Percentiles rank a stretch among this genome's conserved stretches.
Conservation (phyloP, 1,139 yeast genomes). For the Geotrichum australiense region DNA sequence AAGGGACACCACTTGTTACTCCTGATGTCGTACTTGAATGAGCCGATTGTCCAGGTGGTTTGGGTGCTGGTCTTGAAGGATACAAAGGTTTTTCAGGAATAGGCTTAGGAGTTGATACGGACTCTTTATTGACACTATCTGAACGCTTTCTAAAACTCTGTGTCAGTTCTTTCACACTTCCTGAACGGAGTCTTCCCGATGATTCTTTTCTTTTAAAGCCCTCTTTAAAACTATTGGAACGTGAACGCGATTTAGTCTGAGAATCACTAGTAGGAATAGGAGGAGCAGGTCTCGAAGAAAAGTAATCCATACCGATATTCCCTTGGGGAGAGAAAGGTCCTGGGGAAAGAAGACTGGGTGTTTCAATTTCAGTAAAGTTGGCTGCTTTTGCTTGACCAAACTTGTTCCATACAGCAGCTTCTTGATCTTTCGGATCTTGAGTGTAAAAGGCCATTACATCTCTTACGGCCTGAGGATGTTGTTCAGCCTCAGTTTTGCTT, state of each 20-base stretch:
- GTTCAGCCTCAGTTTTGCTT: constrained; percentile 73
- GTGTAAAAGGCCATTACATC: constrained; percentile 79
- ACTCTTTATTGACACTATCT: constrained; percentile 14
- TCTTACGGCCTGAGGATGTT: constrained; percentile 90
- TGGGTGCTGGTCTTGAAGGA: constrained; percentile 66
- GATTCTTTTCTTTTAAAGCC: constrained; percentile 16
- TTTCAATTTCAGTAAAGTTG: constrained; percentile 25
- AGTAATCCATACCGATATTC: constrained; percentile 6
- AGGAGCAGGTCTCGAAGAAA: constrained; percentile 16
- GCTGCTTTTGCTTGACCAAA: constrained; percentile 43
- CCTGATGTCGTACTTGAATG: constrained; percentile 32
- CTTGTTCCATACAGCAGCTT: constrained; percentile 66
- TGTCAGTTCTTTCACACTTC: constrained; percentile 18
- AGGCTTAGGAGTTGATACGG: constrained; percentile 10
- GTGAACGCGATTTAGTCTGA: constrained; percentile 2
- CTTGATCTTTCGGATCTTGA: constrained; percentile 61
- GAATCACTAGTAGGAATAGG: constrained; percentile 31
- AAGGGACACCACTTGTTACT: constrained; percentile 51
- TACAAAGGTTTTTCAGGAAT: constrained; percentile 37
- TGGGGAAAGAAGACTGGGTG: constrained; percentile 9
- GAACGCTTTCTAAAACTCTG: constrained; percentile 15
- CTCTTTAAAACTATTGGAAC: constrained; percentile 17
- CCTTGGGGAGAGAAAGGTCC: constrained; percentile 2
- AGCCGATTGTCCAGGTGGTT: constrained; percentile 34
- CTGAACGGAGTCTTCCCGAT: constrained; percentile 13